These are phyloP conservation scores for Mortierella sp. DNA, from an alignment of 371 early-diverging fungal genomes.

Conservation along the genomic window DNA sequence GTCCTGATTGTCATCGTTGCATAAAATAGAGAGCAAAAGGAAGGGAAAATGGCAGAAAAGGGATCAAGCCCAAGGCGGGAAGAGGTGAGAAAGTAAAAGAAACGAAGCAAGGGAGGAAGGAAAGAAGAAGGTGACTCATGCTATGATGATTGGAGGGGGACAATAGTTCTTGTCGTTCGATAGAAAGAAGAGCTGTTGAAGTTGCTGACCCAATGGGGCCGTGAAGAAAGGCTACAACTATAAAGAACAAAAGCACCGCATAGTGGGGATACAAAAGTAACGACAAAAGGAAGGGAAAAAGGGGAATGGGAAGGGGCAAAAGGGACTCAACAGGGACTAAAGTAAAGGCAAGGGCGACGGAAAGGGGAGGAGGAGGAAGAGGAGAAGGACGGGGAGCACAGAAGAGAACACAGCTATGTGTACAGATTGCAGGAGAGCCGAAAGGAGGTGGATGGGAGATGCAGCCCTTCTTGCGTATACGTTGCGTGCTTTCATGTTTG, in stretches of 20 bases:
- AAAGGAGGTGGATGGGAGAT: neutral
- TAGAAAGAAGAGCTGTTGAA: neutral
- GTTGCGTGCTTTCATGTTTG: conserved; percentile 4
- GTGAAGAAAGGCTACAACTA: neutral
- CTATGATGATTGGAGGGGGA: neutral
- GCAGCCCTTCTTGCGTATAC: conserved; percentile 9
- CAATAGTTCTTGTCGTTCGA: neutral
- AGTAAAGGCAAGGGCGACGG: neutral
- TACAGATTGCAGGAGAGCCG: neutral
- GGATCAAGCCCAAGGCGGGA: neutral
- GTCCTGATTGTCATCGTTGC: neutral
- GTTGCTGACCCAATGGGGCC: neutral
- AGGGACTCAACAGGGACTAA: neutral
- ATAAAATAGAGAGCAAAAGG: neutral
- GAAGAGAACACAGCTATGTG: neutral
- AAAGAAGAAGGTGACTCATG: conserved; percentile 10
- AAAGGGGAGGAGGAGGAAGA: neutral
- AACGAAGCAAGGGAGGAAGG: neutral
- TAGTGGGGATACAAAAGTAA: neutral
- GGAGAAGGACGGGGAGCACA: neutral
- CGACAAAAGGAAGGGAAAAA: neutral
- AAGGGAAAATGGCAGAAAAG: neutral
- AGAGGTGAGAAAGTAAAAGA: neutral
- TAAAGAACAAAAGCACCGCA: neutral
- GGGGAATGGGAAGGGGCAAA: neutral